Evolutionary conservation across 495 filamentous ascomycete genomes (phyloP), one percentile per base, ranked within the genome.

Genomic region (Penicillium cataractarum): DNA sequence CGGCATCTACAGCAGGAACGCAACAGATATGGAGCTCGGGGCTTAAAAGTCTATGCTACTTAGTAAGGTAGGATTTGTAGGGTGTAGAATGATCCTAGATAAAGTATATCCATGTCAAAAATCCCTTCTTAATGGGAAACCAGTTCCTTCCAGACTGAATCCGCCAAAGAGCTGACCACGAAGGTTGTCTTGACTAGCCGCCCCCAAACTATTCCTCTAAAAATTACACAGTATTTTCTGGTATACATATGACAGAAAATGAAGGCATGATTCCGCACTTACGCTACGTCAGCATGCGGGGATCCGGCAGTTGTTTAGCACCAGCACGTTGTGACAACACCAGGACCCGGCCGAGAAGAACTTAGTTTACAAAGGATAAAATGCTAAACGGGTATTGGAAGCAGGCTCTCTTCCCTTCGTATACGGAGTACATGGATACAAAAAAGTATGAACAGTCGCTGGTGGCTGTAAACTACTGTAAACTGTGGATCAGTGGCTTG

Each of bases 251-350:
- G 10, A n/a, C 22, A 26, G 13, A 6, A 27, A 12, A 27, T 1
- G 2, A 26, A 32, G 50, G 27, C 19, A 24, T 55, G 52, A 63
- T 58, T 63, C 46, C 53, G 54, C 60, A 26, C 26, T 40, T 50
- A 24, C 17, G 42, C 46, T 44, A n/a, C 33, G 8, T 12, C 5
- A 15, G 21, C 26, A 42, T 40, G 60, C 46, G 46, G 60, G 60
- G 54, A 27, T 53, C 9, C 7, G 17, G 12, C 42, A 21, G 24
- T 24, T 22, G 22, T 15, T 46, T 26, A 15, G 46, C 50, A 56
- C 52, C 46, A 27, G n/a, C 22, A 26, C 22, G 3, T 48, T 48
- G 19, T 8, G 40, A 22, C 40, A 19, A 19, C 40, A 22, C 40
- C 0, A 7, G 37, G 37, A 22, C 49, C 33, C 17, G 24, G 21